Evolutionary conservation across 805 yeast genomes (phyloP), one percentile per base, ranked within the genome.

Genomic region (Candida pseudoglaebosa): DNA sequence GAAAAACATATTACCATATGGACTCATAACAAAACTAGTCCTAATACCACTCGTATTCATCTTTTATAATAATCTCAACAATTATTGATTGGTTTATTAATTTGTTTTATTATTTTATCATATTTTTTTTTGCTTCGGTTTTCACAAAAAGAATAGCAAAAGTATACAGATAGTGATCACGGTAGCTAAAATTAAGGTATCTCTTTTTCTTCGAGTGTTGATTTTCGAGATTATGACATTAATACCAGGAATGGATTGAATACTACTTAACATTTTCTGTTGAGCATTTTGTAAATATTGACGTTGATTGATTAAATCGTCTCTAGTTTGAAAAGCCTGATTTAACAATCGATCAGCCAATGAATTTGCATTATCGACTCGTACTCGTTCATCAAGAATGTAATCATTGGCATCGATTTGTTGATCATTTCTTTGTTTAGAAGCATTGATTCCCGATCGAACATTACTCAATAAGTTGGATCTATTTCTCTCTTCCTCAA

Each of bases 261-360:
- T 63, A 1, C 85, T 70, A 30, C 73, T 73, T 43, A 79, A 68
- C 39, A 90, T 65, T 41, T 78, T 72, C 40, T 75, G 70, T 45
- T 82, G 85, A 4, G 93, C 84, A 43, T 68, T 76, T 40, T 70
- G 69, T 38, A 93, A 67, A 5, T 75, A 57, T 28, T 72, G 74
- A 42, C 91, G 71, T 63, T 93, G 99, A 34, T 81, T 70, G 33
- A 74, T 48, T 38, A 93, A 73, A 53, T 86, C 95, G 43, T 90
- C 97, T 41, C 98, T 71, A 0, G 98, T 89, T 48, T 84, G 86
- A 63, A 78, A 83, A 1, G 96, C 98, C 56, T 84, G 90, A n/a
- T 75, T 75, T 28, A 91, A 71, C 41, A 93, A 67, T 32, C 83
- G 65, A 56, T 93, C 97, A 12, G 95, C 86, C 37, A 89, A 67